Conservation (phyloP, 2,329 filamentous ascomycete genomes). For the Arthrocladium fulminans region DNA sequence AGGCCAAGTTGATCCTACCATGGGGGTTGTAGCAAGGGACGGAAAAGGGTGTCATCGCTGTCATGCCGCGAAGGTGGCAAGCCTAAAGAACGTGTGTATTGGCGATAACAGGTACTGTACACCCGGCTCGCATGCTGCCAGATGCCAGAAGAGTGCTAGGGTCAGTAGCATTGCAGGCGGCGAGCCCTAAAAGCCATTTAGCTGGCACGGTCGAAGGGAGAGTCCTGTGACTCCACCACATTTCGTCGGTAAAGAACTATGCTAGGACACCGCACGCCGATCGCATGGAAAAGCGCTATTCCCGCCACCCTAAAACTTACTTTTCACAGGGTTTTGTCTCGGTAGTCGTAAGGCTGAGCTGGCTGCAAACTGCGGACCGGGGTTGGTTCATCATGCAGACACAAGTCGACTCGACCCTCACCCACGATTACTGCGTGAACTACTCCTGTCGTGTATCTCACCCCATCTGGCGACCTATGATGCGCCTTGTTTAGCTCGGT, state of each 20-base stretch:
- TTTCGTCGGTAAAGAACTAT: neutral
- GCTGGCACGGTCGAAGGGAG: neutral
- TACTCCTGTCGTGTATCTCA: neutral
- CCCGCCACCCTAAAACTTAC: neutral
- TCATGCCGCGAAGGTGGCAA: too few species aligned
- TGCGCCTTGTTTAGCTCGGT: constrained; percentile 4
- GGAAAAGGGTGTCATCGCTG: neutral
- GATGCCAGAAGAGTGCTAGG: too few species aligned
- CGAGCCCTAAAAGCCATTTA: neutral
- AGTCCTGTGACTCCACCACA: neutral
- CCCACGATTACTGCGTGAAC: constrained; percentile 1
- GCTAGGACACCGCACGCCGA: neutral
- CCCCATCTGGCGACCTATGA: neutral
- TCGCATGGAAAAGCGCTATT: neutral
- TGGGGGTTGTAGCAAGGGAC: neutral
- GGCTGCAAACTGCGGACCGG: neutral
- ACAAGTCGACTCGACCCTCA: constrained; percentile 1
- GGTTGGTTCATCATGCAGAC: too few species aligned
- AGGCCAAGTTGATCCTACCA: neutral
- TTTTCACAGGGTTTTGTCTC: neutral
- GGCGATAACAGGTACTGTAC: too few species aligned
- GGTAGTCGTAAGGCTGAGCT: constrained; percentile 6
- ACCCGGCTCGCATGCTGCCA: too few species aligned
- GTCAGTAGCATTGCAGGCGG: too few species aligned
- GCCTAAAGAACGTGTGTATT: too few species aligned